Evolutionary conservation across 148 eudicot species (phyloP), one percentile per base, ranked within the genome.

Genomic region (Rhododendron griersonianum): DNA sequence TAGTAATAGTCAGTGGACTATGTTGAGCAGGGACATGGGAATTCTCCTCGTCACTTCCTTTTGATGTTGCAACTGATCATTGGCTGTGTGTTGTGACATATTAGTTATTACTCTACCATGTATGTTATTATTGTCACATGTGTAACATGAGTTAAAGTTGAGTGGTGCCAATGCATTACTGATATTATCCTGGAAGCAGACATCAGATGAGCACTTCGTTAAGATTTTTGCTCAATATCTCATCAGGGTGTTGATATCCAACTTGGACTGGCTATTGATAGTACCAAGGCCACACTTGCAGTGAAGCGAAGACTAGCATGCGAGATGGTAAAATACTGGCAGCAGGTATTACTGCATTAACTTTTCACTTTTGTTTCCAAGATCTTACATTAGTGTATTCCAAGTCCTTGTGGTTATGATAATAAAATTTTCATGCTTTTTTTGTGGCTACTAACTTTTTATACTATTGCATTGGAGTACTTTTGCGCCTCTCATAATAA

Each of bases 311-410:
- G 99, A 89, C 96, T 97, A 86, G 98, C 99, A 7, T 97, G 99
- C 89, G 99, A 97, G 89, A 97, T 97, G 98, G 96, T 95, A 48
- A 97, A 97, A 83, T 97, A 95, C 88, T 97, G 99, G 98, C 99
- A 97, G 87, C 99, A 97, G 98, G 99, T 95, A 88, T 69, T 78
- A 81, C 55, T 86, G 48, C 35, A 61, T 86, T 44, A 13, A 45
- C 84, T 35, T 33, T 71, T 86, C 23, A 11, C 7, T 19, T 11
- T 84, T 73, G 37, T 59, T 74, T 81, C 35, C 39, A 74, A 4
- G 76, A 37, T 79, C 80, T 79, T 28, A 33, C 30, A 13, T 78
- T 33, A 7, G 73, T 19, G 44, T 7, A 25, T 28, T 33, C 33
- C 45, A 48, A 50, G 71, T 53, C 48, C 69, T 21, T 76, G 67